Evolutionary conservation across 768 basidiomycete genomes (phyloP).

Genomic region (Mycena albidolilacea): DNA sequence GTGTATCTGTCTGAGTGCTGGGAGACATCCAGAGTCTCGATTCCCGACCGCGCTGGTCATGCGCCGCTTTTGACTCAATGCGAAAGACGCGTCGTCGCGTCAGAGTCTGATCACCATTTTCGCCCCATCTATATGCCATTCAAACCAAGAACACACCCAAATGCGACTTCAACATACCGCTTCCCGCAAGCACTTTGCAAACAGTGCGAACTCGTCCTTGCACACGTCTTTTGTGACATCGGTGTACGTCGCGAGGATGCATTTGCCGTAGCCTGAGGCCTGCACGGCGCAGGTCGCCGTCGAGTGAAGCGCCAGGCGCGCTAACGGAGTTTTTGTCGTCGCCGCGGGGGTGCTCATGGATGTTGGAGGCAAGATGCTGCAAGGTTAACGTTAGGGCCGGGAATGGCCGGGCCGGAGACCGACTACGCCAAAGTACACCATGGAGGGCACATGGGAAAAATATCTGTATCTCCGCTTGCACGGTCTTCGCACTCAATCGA

Average conservation of each 20-base stretch:
- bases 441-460: too few species aligned
- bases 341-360: conserved; percentile 46
- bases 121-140: conserved; percentile 63
- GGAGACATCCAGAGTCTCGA: too few species aligned
- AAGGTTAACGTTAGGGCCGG: too few species aligned
- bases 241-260: conserved; percentile 85
- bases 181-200: conserved; percentile 84
- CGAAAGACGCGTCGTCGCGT: too few species aligned
- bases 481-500: too few species aligned
- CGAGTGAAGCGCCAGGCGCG: conserved; percentile 77
- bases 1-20: too few species aligned
- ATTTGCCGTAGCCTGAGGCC: conserved; percentile 89
- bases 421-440: too few species aligned
- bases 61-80: too few species aligned
- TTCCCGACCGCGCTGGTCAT: too few species aligned
- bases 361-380: too few species aligned
- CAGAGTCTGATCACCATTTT: conserved; percentile 57
- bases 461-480: too few species aligned
- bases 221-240: conserved; percentile 91
- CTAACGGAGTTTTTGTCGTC: conserved; percentile 63
- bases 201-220: conserved; percentile 85
- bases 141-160: neutral
- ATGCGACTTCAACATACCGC: conserved; percentile 66
- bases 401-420: too few species aligned
- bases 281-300: conserved; percentile 81